Evolutionary conservation across 768 basidiomycete species (phyloP).

Genomic region (Pleurotus citrinopileatus): DNA sequence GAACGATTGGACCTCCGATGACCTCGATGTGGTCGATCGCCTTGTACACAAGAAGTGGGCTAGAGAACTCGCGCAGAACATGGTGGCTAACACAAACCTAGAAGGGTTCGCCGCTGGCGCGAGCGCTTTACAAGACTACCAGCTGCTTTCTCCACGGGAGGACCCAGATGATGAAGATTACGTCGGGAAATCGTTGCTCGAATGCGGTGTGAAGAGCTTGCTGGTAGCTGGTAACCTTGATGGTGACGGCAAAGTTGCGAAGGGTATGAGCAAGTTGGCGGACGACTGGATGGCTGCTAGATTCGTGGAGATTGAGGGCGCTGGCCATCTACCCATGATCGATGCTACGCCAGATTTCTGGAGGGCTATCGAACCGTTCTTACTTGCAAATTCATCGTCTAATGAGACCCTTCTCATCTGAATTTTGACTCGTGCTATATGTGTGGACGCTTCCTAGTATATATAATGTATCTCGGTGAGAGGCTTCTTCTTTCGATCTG

Average conservation of each 20-base stretch:
- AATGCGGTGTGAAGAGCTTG: conserved; percentile 31
- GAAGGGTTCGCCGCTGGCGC: conserved; percentile 46
- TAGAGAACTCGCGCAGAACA: conserved; percentile 26
- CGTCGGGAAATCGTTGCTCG: conserved; percentile 19
- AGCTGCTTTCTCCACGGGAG: conserved; percentile 22
- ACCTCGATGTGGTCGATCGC: conserved; percentile 11
- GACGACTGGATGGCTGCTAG: conserved; percentile 30
- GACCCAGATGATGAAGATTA: conserved; percentile 11
- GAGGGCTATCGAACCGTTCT: conserved; percentile 28
- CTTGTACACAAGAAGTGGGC: conserved; percentile 6
- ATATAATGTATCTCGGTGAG: too few relatives aligned
- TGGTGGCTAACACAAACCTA: conserved; percentile 38
- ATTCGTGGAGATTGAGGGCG: conserved; percentile 31
- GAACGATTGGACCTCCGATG: conserved; percentile 13
- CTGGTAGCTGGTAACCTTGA: conserved; percentile 47
- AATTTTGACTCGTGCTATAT: too few relatives aligned
- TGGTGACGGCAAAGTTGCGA: conserved; percentile 43
- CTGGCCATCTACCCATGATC: conserved; percentile 53
- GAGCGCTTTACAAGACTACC: conserved; percentile 42
- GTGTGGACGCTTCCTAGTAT: too few relatives aligned
- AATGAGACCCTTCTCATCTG: too few relatives aligned
- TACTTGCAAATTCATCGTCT: conserved; percentile 8
- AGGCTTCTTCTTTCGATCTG: too few relatives aligned
- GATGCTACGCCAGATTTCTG: conserved; percentile 43
- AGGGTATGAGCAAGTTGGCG: conserved; percentile 31